A percentile compares a stretch with the other conserved stretches of the same genome.
phyloP scores from a whole-genome alignment of 176 grass and related monocot genomes.

The Sorghum bicolor region Sorghum_bicolor_NCBIv3 NC_012879.2:59281001-59281500 shows the following conservation, averaged over 20 bases:
- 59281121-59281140: too few relatives aligned
- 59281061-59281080: too few relatives aligned
- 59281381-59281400: background rate
- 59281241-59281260: slow-evolving; percentile 28
- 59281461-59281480: background rate
- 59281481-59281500: background rate
- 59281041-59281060: too few relatives aligned
- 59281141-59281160: too few relatives aligned
- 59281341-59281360: background rate
- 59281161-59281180: too few relatives aligned
- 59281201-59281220: too few relatives aligned
- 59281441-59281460: background rate
- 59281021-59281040: too few relatives aligned
- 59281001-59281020: too few relatives aligned
- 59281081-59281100: too few relatives aligned
- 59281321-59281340: background rate
- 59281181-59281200: too few relatives aligned
- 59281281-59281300: slow-evolving; percentile 32
- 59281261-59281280: slow-evolving; percentile 30
- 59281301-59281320: slow-evolving; percentile 26
- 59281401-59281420: background rate
- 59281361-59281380: background rate
- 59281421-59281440: background rate
- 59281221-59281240: too few relatives aligned
- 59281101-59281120: too few relatives aligned